Conservation (phyloP, 2,329 filamentous ascomycete species). For the Chaetomium sp. region DNA sequence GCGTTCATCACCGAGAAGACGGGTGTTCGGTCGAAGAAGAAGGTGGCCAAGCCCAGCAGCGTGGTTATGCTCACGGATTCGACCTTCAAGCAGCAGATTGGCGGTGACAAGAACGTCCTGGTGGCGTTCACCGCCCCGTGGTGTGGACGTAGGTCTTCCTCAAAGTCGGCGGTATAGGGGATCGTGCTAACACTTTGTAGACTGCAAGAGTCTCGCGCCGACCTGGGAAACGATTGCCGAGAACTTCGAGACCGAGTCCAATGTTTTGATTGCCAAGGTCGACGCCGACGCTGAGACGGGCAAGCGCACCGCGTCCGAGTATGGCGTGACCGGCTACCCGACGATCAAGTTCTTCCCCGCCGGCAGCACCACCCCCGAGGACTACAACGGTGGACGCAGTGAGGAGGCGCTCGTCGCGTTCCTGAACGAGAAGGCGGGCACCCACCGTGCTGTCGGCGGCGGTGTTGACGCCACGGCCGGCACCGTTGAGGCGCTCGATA, state of each 20-base stretch:
- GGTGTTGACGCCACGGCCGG: slow-evolving; percentile 77
- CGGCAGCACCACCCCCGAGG: slow-evolving; percentile 70
- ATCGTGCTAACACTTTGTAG: slow-evolving; percentile 50
- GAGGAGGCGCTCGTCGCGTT: slow-evolving; percentile 78
- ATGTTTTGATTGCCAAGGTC: slow-evolving; percentile 89
- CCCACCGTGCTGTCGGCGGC: slow-evolving; percentile 80
- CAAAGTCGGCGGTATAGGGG: background rate
- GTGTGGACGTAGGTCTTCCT: slow-evolving; percentile 85
- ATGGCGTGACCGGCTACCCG: slow-evolving; percentile 84
- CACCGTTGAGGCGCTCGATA: slow-evolving; percentile 77
- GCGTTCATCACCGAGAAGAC: slow-evolving; percentile 86
- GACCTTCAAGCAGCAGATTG: slow-evolving; percentile 76
- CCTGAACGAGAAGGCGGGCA: slow-evolving; percentile 87
- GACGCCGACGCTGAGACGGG: slow-evolving; percentile 87
- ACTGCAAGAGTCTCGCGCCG: slow-evolving; percentile 95
- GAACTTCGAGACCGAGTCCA: slow-evolving; percentile 76
- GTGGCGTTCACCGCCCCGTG: slow-evolving; percentile 98
- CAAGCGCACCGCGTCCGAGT: slow-evolving; percentile 74
- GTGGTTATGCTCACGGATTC: slow-evolving; percentile 80
- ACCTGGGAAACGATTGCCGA: slow-evolving; percentile 84
- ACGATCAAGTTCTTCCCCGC: slow-evolving; percentile 98
- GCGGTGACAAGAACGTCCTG: slow-evolving; percentile 83
- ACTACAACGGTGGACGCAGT: slow-evolving; percentile 74
- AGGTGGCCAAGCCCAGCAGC: slow-evolving; percentile 70
- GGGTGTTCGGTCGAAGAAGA: slow-evolving; percentile 76